phyloP scores from a whole-genome alignment of 306 rosid species.

The Glycine tomentella region DNA sequence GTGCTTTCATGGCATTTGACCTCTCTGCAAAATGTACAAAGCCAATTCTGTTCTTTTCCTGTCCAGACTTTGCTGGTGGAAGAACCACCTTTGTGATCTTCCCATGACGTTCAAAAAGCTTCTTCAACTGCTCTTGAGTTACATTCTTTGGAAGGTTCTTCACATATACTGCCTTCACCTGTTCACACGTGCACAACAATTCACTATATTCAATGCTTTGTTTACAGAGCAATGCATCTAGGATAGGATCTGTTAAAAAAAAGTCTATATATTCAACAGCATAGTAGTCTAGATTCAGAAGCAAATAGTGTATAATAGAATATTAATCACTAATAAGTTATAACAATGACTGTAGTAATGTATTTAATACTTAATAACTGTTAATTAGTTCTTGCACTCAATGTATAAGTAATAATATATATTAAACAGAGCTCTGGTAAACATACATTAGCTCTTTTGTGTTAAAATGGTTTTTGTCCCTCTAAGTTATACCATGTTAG shows the following conservation, averaged over 20 bases:
- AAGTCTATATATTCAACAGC: constrained; percentile 4
- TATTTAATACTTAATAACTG: neutral
- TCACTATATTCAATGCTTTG: constrained; percentile 27
- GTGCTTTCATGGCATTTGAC: constrained; percentile 93
- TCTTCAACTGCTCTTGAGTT: constrained; percentile 90
- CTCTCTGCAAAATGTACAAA: constrained; percentile 96
- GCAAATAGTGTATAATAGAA: constrained; percentile 1
- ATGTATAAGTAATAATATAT: neutral
- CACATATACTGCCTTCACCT: constrained; percentile 98
- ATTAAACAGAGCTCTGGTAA: neutral
- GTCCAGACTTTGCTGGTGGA: constrained; percentile 90
- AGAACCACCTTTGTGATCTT: constrained; percentile 95
- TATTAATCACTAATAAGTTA: neutral
- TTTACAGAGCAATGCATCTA: constrained; percentile 38
- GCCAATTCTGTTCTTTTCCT: constrained; percentile 88
- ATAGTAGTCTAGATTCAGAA: neutral
- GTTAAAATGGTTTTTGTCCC: no score
- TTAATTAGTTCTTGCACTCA: neutral
- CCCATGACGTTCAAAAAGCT: constrained; percentile 93
- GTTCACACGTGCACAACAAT: constrained; percentile 38
- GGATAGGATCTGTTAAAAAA: constrained; percentile 30
- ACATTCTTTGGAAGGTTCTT: constrained; percentile 88
- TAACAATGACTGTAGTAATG: neutral
- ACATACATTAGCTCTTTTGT: no score
- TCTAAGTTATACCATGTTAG: no score